phyloP scores from a whole-genome alignment of 2,329 filamentous ascomycete species.

The Nannizziopsis arthrosporioides region DNA sequence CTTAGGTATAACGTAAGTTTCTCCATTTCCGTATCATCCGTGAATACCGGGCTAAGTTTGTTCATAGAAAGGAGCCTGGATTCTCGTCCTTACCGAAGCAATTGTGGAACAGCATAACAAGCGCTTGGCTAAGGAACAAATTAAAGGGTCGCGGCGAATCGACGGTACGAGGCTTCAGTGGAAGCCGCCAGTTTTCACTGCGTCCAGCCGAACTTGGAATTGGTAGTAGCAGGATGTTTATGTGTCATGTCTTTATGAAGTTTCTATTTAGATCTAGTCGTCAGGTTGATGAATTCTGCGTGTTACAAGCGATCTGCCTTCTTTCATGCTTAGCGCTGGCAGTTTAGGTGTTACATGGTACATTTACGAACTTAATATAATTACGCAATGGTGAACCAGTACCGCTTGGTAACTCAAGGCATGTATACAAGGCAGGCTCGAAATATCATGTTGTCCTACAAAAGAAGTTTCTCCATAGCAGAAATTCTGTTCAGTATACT shows the following conservation, averaged over 20 bases:
- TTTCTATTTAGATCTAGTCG: not conserved
- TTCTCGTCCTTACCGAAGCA: constrained; percentile 81
- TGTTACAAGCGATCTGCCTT: not conserved
- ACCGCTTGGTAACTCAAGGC: not conserved
- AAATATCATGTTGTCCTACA: too few species aligned
- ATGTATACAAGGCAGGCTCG: too few species aligned
- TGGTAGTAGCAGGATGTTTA: constrained; percentile 47
- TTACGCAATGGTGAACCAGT: not conserved
- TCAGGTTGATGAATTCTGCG: not conserved
- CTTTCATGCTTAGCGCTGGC: too few species aligned
- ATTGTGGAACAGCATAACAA: constrained; percentile 58
- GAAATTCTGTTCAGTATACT: too few species aligned
- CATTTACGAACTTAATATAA: too few species aligned
- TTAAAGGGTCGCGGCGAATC: constrained; percentile 62
- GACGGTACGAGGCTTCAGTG: constrained; percentile 72
- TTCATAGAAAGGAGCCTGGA: constrained; percentile 72
- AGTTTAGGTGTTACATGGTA: too few species aligned
- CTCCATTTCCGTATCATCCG: not conserved
- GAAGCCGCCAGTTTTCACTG: constrained; percentile 93
- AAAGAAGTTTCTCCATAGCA: too few species aligned
- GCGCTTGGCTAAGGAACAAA: constrained; percentile 66
- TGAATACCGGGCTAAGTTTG: constrained; percentile 7
- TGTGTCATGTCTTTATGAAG: not conserved
- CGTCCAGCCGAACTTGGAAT: constrained; percentile 83
- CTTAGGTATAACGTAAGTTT: constrained; percentile 64